Evolutionary conservation across 1,139 yeast species (phyloP), one percentile per base, ranked within the genome.

Genomic region (Diutina pseudorugosa): DNA sequence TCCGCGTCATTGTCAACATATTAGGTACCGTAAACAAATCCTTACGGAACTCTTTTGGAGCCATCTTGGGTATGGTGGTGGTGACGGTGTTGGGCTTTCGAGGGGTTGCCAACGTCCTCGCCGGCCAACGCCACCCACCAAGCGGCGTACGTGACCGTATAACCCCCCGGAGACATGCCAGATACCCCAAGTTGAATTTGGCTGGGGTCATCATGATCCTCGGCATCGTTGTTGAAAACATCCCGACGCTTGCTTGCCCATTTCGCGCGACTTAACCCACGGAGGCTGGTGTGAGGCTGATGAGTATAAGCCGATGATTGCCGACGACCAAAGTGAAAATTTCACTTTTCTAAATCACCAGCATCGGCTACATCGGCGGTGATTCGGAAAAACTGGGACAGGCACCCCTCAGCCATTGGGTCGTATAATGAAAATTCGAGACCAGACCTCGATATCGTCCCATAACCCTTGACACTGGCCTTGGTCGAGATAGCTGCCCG

Each of bases 1-100:
- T 77, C 59, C 98, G 71, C 1, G 96, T 79, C 62, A 85, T 66
- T 0, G 98, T 93, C 52, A 94, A 72, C 30, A 87, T 60, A 63
- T 94, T 94, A 6, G 98, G 98, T 7, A 93, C 61, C 0, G 96
- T 90, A 9, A 21, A 51, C 6, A 43, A 16, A 8, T 27, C 49
- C 25, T 27, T 27, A 4, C 49, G 27, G 19, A 14, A 44, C 27
- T 44, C 30, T n/a, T 44, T n/a, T 9, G 36, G 36, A 30, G 12
- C 36, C 36, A 30, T 30, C 36, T 30, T 30, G n/a, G 36, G 36
- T 30, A 30, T 30, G 20, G 42, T 18, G 42, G 42, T 40, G 42
- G 42, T n/a, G 20, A 40, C 33, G 21, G 30, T 40, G 6, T 9
- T 47, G n/a, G 50, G 18, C 23, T 20, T 18, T n/a, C 25, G 23